Evolutionary conservation across 2,329 filamentous ascomycete species (phyloP).

Genomic region (Aureobasidium sp.): DNA sequence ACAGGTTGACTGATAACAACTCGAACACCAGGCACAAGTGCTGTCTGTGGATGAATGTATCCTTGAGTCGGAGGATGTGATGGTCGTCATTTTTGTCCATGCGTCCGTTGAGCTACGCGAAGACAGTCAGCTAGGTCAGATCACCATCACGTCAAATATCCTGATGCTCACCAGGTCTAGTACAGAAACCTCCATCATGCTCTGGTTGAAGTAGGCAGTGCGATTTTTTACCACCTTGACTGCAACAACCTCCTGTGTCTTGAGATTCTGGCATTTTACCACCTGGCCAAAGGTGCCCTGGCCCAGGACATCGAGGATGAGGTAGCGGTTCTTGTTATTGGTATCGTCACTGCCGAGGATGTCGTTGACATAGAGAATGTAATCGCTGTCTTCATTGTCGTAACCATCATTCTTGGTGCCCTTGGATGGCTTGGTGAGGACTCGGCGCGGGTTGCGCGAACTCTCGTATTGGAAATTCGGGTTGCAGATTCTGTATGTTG

Average conservation of each 20-base stretch:
- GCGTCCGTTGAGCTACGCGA: slow-evolving; percentile 76
- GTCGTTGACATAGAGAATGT: slow-evolving; percentile 98
- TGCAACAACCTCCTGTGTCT: slow-evolving; percentile 95
- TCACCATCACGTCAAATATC: not conserved
- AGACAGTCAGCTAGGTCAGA: slow-evolving; percentile 17
- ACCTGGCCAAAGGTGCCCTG: slow-evolving; percentile 98
- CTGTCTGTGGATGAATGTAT: slow-evolving; percentile 96
- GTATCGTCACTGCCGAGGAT: slow-evolving; percentile 96
- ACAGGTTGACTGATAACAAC: slow-evolving; percentile 90
- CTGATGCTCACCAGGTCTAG: slow-evolving; percentile 66
- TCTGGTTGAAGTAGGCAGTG: slow-evolving; percentile 98
- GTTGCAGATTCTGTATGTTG: slow-evolving; percentile 97
- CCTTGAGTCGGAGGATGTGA: slow-evolving; percentile 85
- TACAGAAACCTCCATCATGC: slow-evolving; percentile 99
- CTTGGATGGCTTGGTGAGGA: slow-evolving; percentile 97
- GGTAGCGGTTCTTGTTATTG: slow-evolving; percentile 97
- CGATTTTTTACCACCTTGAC: slow-evolving; percentile 99
- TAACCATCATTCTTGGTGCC: slow-evolving; percentile 97
- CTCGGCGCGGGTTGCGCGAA: slow-evolving; percentile 86
- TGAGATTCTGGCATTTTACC: slow-evolving; percentile 97
- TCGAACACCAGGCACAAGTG: slow-evolving; percentile 97
- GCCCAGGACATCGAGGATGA: slow-evolving; percentile 92
- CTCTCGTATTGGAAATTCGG: slow-evolving; percentile 98
- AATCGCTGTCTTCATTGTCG: slow-evolving; percentile 98
- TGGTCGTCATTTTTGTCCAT: slow-evolving; percentile 99